A percentile compares a stretch with the other conserved stretches of the same genome.
Evolutionary conservation across 23 red algal species (phyloP).

Genomic region (Pyropia yezoensis): DNA sequence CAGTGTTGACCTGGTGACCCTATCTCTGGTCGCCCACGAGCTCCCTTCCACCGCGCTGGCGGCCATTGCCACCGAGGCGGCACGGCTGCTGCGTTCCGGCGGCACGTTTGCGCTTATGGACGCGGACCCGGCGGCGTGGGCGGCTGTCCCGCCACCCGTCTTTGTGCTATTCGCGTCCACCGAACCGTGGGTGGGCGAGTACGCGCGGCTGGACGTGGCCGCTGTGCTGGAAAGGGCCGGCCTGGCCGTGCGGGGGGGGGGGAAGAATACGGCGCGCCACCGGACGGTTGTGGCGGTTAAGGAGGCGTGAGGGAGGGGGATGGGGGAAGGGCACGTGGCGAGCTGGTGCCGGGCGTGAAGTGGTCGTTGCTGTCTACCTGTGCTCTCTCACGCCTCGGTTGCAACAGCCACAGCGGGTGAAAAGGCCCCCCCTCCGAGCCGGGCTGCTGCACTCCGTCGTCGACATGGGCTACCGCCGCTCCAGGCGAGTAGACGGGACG

Average conservation of each 20-base stretch:
- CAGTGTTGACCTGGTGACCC: neutral
- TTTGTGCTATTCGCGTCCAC: constrained; percentile 6
- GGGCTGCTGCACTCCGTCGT: too few species aligned
- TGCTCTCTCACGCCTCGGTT: too few species aligned
- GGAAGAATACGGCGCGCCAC: constrained; percentile 22
- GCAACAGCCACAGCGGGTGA: too few species aligned
- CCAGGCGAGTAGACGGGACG: too few species aligned
- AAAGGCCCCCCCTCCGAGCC: too few species aligned
- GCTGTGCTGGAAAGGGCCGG: neutral
- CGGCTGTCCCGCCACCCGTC: neutral
- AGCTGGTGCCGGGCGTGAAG: too few species aligned
- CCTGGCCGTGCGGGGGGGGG: neutral
- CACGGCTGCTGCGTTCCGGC: constrained; percentile 4
- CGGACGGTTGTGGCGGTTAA: neutral
- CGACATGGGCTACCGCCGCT: too few species aligned
- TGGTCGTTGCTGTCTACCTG: too few species aligned
- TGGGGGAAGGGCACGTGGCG: too few species aligned
- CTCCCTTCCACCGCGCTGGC: neutral
- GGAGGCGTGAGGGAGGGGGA: too few species aligned
- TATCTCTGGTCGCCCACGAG: constrained; percentile 13
- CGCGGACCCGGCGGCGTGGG: constrained; percentile 7
- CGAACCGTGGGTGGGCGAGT: constrained; percentile 9
- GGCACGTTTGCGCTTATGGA: constrained; percentile 18
- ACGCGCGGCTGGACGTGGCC: neutral
- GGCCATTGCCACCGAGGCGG: neutral